Evolutionary conservation across 2,329 filamentous ascomycete species (phyloP), one percentile per base, ranked within the genome.

Genomic region (Lachnellula occidentalis): DNA sequence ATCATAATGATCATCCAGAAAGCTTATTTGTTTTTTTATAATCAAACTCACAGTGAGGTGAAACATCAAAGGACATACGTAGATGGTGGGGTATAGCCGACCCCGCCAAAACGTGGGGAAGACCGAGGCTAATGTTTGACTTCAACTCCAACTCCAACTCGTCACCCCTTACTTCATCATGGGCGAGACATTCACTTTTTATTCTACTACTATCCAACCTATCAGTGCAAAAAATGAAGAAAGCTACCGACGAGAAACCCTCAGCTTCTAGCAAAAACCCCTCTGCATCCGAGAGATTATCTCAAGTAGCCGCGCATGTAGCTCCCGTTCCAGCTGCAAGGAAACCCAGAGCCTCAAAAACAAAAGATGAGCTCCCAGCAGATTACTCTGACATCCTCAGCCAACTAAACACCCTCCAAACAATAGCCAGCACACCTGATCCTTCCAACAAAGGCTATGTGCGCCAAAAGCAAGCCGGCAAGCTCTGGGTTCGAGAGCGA

Each of bases 401-500:
- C n/a, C 80, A 85, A 60, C 72, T 86, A n/a, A 59, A 69, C 5
- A 72, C 73, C 0, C 73, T 86, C 1, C 73, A 72, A 15, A 71
- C 67, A 6, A 77, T 82, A 37, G 81, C 82, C 11, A 70, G 73
- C 21, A 83, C 76, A 1, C 81, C 83, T 2, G 73, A 82, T 50
- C 66, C 73, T 0, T 75, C 70, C 7, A 78, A 78, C 53, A 72
- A 77, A 57, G 82, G 82, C 22, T 86, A 85, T 58, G 68, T 80
- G n/a, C 76, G 80, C 5, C 83, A 86, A 64, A 84, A 83, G 59
- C 73, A 81, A 67, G 76, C 80, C 3, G 83, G 83, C 1, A 86
- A 86, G 66, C 73, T 86, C 17, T 85, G 82, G 81, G 82, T 85
- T 0, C 76, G 82, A 21, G 82, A 86, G 62, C 73, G 82, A 2